Evolutionary conservation across 2,329 filamentous ascomycete species (phyloP), one percentile per base, ranked within the genome.

Genomic region (Talaromyces sp.): DNA sequence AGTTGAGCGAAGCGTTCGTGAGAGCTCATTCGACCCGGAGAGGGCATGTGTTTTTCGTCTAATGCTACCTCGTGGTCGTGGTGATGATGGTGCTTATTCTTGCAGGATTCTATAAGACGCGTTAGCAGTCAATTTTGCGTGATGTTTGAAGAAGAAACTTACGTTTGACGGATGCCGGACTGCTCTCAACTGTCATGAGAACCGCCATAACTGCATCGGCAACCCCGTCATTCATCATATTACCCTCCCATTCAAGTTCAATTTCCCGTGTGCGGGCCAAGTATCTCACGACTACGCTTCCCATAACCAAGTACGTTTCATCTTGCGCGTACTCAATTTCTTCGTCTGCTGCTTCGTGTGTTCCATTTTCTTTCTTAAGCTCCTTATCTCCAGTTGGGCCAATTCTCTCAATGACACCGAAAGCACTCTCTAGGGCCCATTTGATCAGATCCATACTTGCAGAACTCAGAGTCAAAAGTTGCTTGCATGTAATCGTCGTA

Each of bases 151-250:
- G 49, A 9, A 4, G 71, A n/a, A 16, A 33, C 85, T 79, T 83
- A 91, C 92, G 91, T 79, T 95, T 96, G 60, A 99, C 94, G 13
- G 95, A 94, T 14, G 95, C 95, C 5, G 94, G 95, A 62, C 91
- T 96, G 77, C 90, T 96, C 79, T 99, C 95, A 24, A 97, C 91
- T 0, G 91, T 93, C 71, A 97, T 88, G 11, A 99, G 84, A 2
- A 97, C 92, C 0, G 93, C 93, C 84, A 98, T 92, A 63, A 98
- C 90, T 16, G 95, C 93, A 78, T 99, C 95, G n/a, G 95, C 95
- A 73, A 99, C 96, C 67, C 93, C 92, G 74, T 99, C 95, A 76
- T 98, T 99, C 73, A 97, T 89, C 81, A 97, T 91, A 75, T 98
- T 99, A 65, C 93, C 95, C 76, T 98, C 94, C 95, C 95, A 99